A percentile compares a stretch with the other conserved stretches of the same genome.
Conservation (phyloP, 192 early-diverging fungal genomes). For the Spizellomyces punctatus region DNA sequence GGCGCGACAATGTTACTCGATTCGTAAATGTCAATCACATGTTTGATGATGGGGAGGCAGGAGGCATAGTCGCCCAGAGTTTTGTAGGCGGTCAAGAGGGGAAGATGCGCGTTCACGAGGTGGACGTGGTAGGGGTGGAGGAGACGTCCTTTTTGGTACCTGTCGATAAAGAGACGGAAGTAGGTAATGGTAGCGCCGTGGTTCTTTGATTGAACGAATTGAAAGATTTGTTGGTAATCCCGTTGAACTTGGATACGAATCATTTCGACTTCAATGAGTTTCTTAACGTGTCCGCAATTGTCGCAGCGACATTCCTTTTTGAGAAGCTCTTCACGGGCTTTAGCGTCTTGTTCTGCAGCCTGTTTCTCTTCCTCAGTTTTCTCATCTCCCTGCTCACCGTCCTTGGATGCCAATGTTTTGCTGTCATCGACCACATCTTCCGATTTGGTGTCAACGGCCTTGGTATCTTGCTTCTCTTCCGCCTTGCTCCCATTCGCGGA, state of each 20-base stretch:
- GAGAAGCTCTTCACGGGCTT: conserved; percentile 15
- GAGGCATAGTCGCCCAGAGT: conserved; percentile 34
- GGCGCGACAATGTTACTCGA: conserved; percentile 51
- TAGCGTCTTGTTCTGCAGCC: conserved; percentile 15
- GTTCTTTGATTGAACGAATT: neutral
- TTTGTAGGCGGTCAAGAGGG: conserved; percentile 45
- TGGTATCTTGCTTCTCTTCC: neutral
- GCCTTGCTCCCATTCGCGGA: neutral
- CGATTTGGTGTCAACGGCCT: neutral
- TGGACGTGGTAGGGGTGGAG: conserved; percentile 61
- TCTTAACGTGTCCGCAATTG: conserved; percentile 36
- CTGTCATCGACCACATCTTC: conserved; percentile 45
- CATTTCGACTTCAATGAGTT: conserved; percentile 17
- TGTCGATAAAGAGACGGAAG: conserved; percentile 52
- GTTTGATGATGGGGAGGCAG: conserved; percentile 42
- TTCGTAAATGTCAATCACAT: conserved; percentile 52
- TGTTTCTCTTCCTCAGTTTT: conserved; percentile 56
- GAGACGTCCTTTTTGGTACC: conserved; percentile 47
- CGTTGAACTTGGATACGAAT: conserved; percentile 41
- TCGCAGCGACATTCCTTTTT: conserved; percentile 57
- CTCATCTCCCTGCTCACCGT: conserved; percentile 11
- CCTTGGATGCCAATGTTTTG: neutral
- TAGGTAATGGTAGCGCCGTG: conserved; percentile 12
- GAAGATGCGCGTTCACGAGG: conserved; percentile 45
- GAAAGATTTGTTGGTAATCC: conserved; percentile 46